Percentiles rank a stretch among this genome's conserved stretches.
These are phyloP conservation scores for Plasmodium cynomolgi DNA, from an alignment of 169 alveolate genomes.

Conservation along the genomic window DNA sequence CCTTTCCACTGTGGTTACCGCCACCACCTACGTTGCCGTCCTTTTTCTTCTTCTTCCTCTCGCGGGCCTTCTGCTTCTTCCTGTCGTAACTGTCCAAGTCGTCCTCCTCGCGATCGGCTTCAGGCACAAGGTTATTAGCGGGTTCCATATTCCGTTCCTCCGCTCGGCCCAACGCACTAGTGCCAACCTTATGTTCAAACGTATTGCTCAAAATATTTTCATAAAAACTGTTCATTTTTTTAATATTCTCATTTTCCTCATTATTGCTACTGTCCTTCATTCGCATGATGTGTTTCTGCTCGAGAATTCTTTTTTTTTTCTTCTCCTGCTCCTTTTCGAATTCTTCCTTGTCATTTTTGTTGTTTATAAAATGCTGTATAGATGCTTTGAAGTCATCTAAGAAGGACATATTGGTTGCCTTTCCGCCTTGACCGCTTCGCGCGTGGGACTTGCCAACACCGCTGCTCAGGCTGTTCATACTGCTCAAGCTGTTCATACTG, in stretches of 20 bases:
- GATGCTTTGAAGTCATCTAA: conserved; percentile 4
- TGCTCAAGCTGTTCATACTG: neutral
- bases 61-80: conserved; percentile 2
- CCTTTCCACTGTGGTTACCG: neutral
- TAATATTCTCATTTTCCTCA: neutral
- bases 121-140: neutral
- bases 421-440: neutral
- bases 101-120: neutral
- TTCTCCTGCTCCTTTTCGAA: conserved; percentile 1
- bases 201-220: neutral
- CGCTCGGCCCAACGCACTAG: neutral
- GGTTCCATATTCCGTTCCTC: neutral
- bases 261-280: conserved; percentile 11
- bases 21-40: neutral
- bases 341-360: neutral
- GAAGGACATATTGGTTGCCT: neutral
- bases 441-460: neutral
- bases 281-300: neutral
- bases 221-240: neutral
- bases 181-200: neutral
- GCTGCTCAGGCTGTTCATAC: neutral
- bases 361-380: conserved; percentile 3
- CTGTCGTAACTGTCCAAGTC: neutral
- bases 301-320: neutral
- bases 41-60: neutral